Evolutionary conservation across 148 eudicot species (phyloP).

Genomic region (Rheum nobile): DNA sequence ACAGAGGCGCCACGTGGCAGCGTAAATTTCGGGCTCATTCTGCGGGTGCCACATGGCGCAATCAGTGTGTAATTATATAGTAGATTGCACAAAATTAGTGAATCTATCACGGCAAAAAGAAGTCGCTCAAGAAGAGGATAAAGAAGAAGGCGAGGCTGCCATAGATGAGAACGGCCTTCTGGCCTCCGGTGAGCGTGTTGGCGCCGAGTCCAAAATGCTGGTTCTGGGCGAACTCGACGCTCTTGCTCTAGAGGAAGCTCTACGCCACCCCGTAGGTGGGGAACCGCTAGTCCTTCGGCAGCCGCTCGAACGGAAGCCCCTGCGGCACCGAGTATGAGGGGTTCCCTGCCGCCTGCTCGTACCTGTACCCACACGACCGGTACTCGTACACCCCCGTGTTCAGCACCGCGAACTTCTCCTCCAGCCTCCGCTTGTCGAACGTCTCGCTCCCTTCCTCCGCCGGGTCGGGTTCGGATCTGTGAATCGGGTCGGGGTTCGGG

Average conservation of each 20-base stretch:
- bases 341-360: slow-evolving; percentile 66
- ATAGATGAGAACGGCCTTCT: slow-evolving; percentile 76
- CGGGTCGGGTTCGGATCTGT: no score
- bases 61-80: no score
- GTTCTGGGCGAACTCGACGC: slow-evolving; percentile 93
- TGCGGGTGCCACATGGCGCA: no score
- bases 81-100: neutral
- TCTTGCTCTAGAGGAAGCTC: slow-evolving; percentile 83
- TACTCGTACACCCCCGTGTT: slow-evolving; percentile 90
- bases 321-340: slow-evolving; percentile 74
- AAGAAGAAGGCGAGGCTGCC: slow-evolving; percentile 70
- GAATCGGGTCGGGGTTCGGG: neutral
- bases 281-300: slow-evolving; percentile 95
- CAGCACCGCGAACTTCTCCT: slow-evolving; percentile 85
- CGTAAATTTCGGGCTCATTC: no score
- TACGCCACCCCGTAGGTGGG: slow-evolving; percentile 92
- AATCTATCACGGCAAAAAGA: slow-evolving; percentile 55
- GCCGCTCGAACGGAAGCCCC: slow-evolving; percentile 59
- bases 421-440: slow-evolving; percentile 43
- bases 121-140: slow-evolving; percentile 72
- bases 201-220: slow-evolving; percentile 97
- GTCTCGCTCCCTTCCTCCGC: slow-evolving; percentile 1
- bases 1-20: no score
- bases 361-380: slow-evolving; percentile 77
- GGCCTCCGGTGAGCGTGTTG: slow-evolving; percentile 82